These are phyloP conservation scores for Alternaria metachromatica DNA, from an alignment of 2,329 filamentous ascomycete genomes.

Conservation along the genomic window DNA sequence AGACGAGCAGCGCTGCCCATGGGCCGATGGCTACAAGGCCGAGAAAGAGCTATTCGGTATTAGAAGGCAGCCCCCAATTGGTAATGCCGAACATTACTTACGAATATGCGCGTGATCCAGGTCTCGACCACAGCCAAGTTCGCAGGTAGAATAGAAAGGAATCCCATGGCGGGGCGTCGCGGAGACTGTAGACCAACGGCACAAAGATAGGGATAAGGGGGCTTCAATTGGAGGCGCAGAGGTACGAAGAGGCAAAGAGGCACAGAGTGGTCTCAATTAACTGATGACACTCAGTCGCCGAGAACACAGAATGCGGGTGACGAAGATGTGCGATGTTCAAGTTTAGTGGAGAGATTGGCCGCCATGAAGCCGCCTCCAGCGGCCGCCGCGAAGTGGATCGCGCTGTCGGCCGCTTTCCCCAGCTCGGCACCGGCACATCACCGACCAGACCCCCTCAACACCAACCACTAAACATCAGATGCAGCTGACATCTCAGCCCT, in stretches of 20 bases:
- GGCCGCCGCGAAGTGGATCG: slow-evolving; percentile 7
- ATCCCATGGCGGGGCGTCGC: slow-evolving; percentile 59
- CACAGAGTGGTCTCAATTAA: not conserved
- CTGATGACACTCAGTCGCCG: not conserved
- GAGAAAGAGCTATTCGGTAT: slow-evolving; percentile 61
- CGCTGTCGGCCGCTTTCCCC: slow-evolving; percentile 13
- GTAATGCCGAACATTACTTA: slow-evolving; percentile 49
- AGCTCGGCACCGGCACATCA: not conserved
- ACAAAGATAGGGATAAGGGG: not conserved
- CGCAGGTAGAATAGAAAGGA: slow-evolving; percentile 69
- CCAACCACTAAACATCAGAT: slow-evolving; percentile 13
- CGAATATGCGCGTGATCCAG: slow-evolving; percentile 68
- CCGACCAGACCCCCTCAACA: slow-evolving; percentile 16
- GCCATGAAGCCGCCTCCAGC: slow-evolving; percentile 8
- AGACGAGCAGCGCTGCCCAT: slow-evolving; percentile 66
- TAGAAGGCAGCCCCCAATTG: slow-evolving; percentile 20
- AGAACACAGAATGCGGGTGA: not conserved
- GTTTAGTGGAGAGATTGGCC: slow-evolving; percentile 1
- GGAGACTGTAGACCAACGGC: not conserved
- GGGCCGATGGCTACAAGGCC: slow-evolving; percentile 67
- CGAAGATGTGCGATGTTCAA: not conserved
- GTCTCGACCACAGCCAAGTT: slow-evolving; percentile 64
- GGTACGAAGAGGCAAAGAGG: not conserved
- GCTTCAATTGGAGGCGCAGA: not conserved
- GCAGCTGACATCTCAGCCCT: slow-evolving; percentile 23